Conservation (phyloP, 2,329 filamentous ascomycete genomes). For the Beauveria varroae region DNA sequence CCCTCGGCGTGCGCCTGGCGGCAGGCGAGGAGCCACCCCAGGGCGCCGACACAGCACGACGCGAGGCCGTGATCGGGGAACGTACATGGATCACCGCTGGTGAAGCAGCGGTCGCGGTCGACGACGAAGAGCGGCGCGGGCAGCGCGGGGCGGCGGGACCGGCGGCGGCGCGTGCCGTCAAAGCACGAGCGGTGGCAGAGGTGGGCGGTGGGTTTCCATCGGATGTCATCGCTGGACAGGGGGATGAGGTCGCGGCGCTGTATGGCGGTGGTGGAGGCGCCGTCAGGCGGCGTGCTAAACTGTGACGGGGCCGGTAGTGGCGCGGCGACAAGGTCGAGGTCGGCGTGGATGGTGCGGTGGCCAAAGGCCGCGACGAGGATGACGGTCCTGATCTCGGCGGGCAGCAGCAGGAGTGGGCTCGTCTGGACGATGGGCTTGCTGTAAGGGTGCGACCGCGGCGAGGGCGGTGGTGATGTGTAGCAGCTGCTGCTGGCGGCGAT, state of each 20-base stretch:
- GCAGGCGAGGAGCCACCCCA: slow-evolving; percentile 9
- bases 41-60: background rate
- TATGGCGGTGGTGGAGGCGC: no score
- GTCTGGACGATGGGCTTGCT: background rate
- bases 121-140: slow-evolving; percentile 3
- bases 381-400: background rate
- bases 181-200: slow-evolving; percentile 5
- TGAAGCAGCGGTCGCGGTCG: slow-evolving; percentile 7
- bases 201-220: background rate
- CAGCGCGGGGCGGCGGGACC: background rate
- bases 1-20: slow-evolving; percentile 4
- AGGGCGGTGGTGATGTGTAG: background rate
- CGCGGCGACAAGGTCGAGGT: background rate
- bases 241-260: background rate
- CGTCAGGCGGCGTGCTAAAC: background rate
- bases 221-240: background rate
- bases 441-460: background rate
- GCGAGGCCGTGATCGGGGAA: background rate
- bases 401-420: background rate
- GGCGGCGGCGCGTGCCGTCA: background rate
- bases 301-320: background rate
- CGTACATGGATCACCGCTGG: background rate
- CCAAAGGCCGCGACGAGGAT: slow-evolving; percentile 7
- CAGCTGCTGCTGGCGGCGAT: background rate
- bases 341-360: slow-evolving; percentile 2